phyloP scores from a whole-genome alignment of 1,139 yeast genomes.

The Geotrichum siamense region DNA sequence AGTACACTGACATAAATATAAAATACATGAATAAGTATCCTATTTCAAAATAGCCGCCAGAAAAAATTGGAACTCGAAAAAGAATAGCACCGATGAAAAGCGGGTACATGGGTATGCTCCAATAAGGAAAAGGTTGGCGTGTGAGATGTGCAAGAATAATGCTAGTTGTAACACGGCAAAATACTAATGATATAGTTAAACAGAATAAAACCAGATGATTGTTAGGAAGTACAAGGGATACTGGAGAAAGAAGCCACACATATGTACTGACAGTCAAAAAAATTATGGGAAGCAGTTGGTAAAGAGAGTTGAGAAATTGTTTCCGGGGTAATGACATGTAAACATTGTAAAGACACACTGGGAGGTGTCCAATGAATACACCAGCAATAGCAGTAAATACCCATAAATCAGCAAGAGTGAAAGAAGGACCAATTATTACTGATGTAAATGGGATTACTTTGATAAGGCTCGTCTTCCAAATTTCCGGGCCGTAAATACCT shows the following conservation, averaged over 20 bases:
- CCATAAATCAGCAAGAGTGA: conserved; percentile 34
- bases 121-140: conserved; percentile 53
- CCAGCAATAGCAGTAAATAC: conserved; percentile 42
- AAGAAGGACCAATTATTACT: conserved; percentile 28
- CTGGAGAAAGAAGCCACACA: conserved; percentile 36
- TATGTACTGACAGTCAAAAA: conserved; percentile 27
- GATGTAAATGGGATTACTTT: conserved; percentile 17
- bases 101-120: conserved; percentile 36
- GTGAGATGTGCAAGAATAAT: conserved; percentile 66
- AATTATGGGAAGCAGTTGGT: conserved; percentile 33
- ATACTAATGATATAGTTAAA: conserved; percentile 57
- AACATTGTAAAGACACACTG: conserved; percentile 50
- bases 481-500: conserved; percentile 53
- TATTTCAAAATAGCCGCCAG: conserved; percentile 28
- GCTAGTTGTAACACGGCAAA: conserved; percentile 54
- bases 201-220: conserved; percentile 53
- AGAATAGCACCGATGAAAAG: conserved; percentile 34
- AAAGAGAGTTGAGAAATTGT: conserved; percentile 44
- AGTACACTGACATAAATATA: conserved; percentile 30
- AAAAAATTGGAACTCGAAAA: conserved; percentile 22
- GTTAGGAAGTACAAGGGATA: conserved; percentile 31
- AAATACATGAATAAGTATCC: conserved; percentile 33
- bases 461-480: conserved; percentile 41
- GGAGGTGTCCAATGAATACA: conserved; percentile 43
- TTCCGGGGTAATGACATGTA: conserved; percentile 43